Base-by-base conservation (phyloP, 1,284 basidiomycete species). In the Leccinum variabile region DNA sequence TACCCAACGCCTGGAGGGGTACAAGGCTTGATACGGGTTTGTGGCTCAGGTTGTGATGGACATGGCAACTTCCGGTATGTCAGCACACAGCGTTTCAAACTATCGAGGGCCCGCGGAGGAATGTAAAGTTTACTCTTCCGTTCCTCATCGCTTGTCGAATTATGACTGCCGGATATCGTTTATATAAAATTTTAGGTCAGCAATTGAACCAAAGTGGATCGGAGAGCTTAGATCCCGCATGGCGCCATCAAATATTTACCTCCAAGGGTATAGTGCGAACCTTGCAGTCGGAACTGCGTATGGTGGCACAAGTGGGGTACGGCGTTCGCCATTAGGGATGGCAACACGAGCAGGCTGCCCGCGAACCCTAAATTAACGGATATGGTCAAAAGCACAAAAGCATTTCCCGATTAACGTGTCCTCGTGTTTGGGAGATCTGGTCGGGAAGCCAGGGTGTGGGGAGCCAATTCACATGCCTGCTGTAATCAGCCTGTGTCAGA, bases 311-410 rank as follows among this genome's bases (percentile, higher is more conserved):
- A 61, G 68, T 70, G 68, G 66, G 68, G 70, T 65, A 69, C 68
- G 63, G 66, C 58, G 59, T 63, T 66, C 66, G 57, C 63, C 72
- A 74, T 66, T 65, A 63, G 16, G 56, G 59, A 68, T 66, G 67
- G 69, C 65, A 63, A 44, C 62, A 57, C 58, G 39, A 52, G n/a
- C 57, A 49, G 64, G 10, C 63, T 50, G 33, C 63, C 57, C 50
- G 59, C 63, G 63, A 74, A 75, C 73, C 70, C 70, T 74, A 72
- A 75, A 70, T 64, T 63, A 71, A 70, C 72, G 73, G 74, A 75
- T 72, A 57, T 73, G 64, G 66, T 59, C 39, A 72, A 74, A 63
- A 62, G 62, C 54, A 63, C 70, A 33, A 59, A 46, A 46, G 46
- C n/a, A 69, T 59, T 73, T 67, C 70, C 70, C 60, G 63, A 73